Base-by-base conservation (phyloP, 2,329 filamentous ascomycete genomes). In the Arthrobotrys pseudoclavata region DNA sequence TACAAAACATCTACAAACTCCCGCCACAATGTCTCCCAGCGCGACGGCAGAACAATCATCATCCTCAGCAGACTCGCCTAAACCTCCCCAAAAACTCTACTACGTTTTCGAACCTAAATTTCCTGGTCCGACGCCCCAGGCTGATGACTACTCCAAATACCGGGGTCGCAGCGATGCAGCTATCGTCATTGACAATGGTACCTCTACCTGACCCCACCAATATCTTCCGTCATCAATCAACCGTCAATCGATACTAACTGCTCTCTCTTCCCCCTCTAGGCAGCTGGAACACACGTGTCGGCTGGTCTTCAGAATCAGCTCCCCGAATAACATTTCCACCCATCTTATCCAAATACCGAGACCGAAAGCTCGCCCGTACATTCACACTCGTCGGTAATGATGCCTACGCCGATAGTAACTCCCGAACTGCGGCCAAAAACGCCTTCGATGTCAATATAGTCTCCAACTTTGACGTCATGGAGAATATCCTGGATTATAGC, bases 151-250 rank as follows among this genome's bases (percentile, higher is more conserved):
- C 29, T 69, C 66, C 7, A 69, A 77, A 26, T 80, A 79, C 63
- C 78, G 70, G 53, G 72, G 76, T 62, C 76, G 77, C 55, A 75
- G 55, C 20, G 74, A 80, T 4, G 76, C 79, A 63, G 93, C 94
- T 62, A 97, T 99, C 82, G 92, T 99, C 79, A 98, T 99, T 83
- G 96, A 99, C 86, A 97, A 97, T 91, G 96, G 94, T 96, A 85
- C 77, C 84, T 55, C 47, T 10, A 18, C 55, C 20, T 50, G 52
- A 55, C n/a, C 12, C 12, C 45, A 67, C 10, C 55, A 42, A 57
- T 10, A 61, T 64, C 24, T 62, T 53, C 10, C 34, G 15, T 12
- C 13, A 1, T 67, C 47, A 55, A 40, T 20, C 50, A 62, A 20
- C 9, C 10, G n/a, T 29, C 57, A 2, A 22, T 18, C 31, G 22